Base-by-base conservation (phyloP, 495 filamentous ascomycete genomes). In the Lophiostoma macrostomum region DNA sequence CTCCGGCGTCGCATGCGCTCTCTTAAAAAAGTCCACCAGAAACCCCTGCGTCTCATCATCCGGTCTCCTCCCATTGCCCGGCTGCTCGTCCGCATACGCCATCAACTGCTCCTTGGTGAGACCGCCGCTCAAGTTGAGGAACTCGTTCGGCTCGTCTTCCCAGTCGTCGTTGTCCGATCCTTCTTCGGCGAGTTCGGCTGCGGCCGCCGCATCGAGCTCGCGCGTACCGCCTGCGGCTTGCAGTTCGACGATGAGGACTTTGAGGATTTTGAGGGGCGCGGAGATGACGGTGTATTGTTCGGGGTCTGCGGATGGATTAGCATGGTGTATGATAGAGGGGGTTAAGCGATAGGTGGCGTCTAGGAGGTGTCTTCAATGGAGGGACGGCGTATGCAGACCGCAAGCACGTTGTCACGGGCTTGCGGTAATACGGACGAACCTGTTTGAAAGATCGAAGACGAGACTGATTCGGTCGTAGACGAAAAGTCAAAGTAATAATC, bases 161-260 rank as follows among this genome's bases (percentile, higher is more conserved):
- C 93, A 96, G 24, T 87, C 86, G 45, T 87, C 90, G 36, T 80
- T 77, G 36, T 80, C 80, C 24, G 81, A 81, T 43, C 70, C 75
- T 18, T 69, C 66, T 20, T 71, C 69, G 28, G 61, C 64, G 19
- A 60, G 34, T 7, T 66, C 69, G 13, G 62, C 66, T n/a, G 64
- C 65, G 2, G 56, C 63, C 10, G 64, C 54, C n/a, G 64, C 48
- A 20, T 64, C 78, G 16, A 67, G 29, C 6, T 54, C 25, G 23
- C 53, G 53, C 7, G 52, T 39, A 6, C 25, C 41, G 27, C 65
- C 66, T 13, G 85, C 83, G 3, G 85, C 83, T 18, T 74, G 74
- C 22, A 98, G 79, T 69, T 98, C 93, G 65, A 95, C 86, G 41
- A 96, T 82, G 0, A 98, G 79, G 6, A 98, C 86, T 73, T 98